Base-by-base conservation (phyloP, 768 basidiomycete species). In the Russula compacta region DNA sequence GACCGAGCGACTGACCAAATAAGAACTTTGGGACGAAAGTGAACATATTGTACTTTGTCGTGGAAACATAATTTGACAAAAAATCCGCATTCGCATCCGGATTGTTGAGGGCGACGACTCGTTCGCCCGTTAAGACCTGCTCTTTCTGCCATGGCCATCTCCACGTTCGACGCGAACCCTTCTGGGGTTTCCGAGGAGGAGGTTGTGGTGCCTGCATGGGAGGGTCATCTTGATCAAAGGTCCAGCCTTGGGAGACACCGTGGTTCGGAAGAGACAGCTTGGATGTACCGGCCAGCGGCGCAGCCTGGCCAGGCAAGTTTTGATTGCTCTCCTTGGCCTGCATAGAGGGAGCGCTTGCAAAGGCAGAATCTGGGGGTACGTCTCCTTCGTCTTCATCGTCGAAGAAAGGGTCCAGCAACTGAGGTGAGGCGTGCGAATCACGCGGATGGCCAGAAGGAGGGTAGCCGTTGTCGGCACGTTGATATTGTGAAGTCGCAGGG, bases 1-100 rank as follows among this genome's bases (percentile, higher is more conserved):
- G 19, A 29, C 38, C 19, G 36, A 59, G 19, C 35, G 36, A 76
- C 84, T 65, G 68, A 98, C 95, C 94, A 55, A 82, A 81, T 61
- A 99, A 73, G 75, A 98, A 99, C 73, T 98, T 98, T 42, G 92
- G 93, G 4, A 94, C 62, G 72, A 98, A 98, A 0, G 90, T 89
- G 15, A 77, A 78, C 39, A 86, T 59, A 69, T 94, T 98, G 74
- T 98, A 99, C 74, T 98, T 98, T 78, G 89, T 92, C 24, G 97
- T 98, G 10, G 87, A 89, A 29, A 98, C 85, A 58, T 85, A 87
- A 73, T 99, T 99, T 56, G 81, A 84, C 68, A 78, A 76, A 73
- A 79, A 95, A 54, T 83, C 87, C 49, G 72, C 74, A 72, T 86
- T 87, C 63, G 85, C 80, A 36, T 74, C 64, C 43, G 79, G 75